Percentiles rank a stretch among this genome's conserved stretches.
Conservation (phyloP, 306 rosid species). For the cucumber (Cucumis sativus) region Cucumber_9930_V3 NC_026657.2:33375001-33375500, state of each 20-base stretch:
- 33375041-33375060: slow-evolving; percentile 20
- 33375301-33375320: too few relatives aligned
- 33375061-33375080: slow-evolving; percentile 95
- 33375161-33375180: slow-evolving; percentile 71
- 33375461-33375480: not conserved
- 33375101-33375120: slow-evolving; percentile 82
- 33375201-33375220: slow-evolving; percentile 47
- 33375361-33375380: too few relatives aligned
- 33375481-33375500: not conserved
- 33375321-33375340: too few relatives aligned
- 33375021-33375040: too few relatives aligned
- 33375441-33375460: not conserved
- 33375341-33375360: too few relatives aligned
- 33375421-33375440: not conserved
- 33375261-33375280: too few relatives aligned
- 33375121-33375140: slow-evolving; percentile 89
- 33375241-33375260: too few relatives aligned
- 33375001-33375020: too few relatives aligned
- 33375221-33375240: not conserved
- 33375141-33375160: slow-evolving; percentile 83
- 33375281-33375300: too few relatives aligned
- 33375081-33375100: slow-evolving; percentile 83
- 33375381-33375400: not conserved
- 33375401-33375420: not conserved
- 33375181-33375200: slow-evolving; percentile 87